A percentile compares a stretch with the other conserved stretches of the same genome.
phyloP scores from a whole-genome alignment of 257 asterid species.

The Scutellaria baicalensis region DNA sequence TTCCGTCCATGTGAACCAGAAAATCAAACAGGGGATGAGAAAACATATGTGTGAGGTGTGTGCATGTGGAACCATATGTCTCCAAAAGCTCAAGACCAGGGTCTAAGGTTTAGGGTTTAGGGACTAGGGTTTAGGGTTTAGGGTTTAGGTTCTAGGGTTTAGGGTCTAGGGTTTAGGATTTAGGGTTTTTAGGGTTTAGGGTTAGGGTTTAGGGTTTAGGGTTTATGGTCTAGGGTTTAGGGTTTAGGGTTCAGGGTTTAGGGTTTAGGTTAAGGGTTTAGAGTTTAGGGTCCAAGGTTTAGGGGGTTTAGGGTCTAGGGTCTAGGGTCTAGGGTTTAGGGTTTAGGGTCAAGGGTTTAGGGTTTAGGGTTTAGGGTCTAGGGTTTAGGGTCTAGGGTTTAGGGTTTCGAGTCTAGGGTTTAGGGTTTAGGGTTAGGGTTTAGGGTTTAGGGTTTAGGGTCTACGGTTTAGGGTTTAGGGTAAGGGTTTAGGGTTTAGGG shows the following conservation, averaged over 20 bases:
- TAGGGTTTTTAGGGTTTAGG: conserved; percentile 8
- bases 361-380: conserved; percentile 17
- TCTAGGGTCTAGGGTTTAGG: conserved; percentile 10
- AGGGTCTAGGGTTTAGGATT: conserved; percentile 2
- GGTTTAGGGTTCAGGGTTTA: conserved; percentile 21
- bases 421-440: conserved; percentile 6
- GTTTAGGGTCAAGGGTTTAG: conserved; percentile 13
- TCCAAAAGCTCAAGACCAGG: not conserved
- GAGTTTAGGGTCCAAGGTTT: conserved; percentile 17
- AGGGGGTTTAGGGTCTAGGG: conserved; percentile 14
- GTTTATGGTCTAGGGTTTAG: conserved; percentile 18
- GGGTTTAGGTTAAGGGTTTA: conserved; percentile 1
- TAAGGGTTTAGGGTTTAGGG: conserved; percentile 14
- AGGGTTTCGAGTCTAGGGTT: not conserved
- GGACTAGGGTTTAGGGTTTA: conserved; percentile 10
- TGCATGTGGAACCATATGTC: conserved; percentile 5
- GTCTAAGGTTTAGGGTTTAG: not conserved
- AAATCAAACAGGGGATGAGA: too few species aligned
- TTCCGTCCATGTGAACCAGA: not conserved
- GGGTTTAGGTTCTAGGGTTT: conserved; percentile 8
- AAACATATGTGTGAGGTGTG: conserved; percentile 1
- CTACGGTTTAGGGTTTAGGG: not conserved
- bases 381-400: conserved; percentile 18
- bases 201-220: conserved; percentile 14
- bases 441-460: conserved; percentile 24